Evolutionary conservation across 345 rosid genomes (phyloP), one percentile per base, ranked within the genome.

Genomic region (Excoecaria cochinchinensis): DNA sequence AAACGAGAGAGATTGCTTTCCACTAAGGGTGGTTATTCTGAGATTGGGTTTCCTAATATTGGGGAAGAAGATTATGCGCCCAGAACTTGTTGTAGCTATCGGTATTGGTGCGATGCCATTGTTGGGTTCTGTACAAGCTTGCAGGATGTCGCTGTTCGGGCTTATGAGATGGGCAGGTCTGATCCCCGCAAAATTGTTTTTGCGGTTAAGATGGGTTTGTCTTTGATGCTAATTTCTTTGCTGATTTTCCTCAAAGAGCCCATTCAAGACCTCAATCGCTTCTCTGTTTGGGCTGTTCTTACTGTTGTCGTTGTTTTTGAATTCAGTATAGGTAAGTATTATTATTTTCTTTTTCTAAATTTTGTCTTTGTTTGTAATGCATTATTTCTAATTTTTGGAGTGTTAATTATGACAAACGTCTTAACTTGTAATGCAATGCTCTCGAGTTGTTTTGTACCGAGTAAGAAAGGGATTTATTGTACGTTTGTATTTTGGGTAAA

Each of bases 301-400:
- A 94, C 99, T 7, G 97, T 92, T 61, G 92, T 92, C 21, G 97
- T 92, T 71, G 92, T 95, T 47, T 95, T 95, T 80, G 99, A 92
- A 78, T 95, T 95, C 86, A 95, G 97, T 3, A 95, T 95, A 51
- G 99, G 97, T 92, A 83, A 25, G 31, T 31, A 2, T 31, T 31
- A 31, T 31, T 31, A 31, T 52, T 11, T 67, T 39, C 63, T 24
- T 21, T 19, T 5, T 64, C 17, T n/a, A 52, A 17, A 2, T 31
- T 56, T 24, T 16, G 46, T 60, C 9, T 8, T 56, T 46, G 16
- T 36, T 47, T 19, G 7, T 3, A 4, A 64, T 70, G 6, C 21
- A 3, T 31, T 7, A n/a, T 59, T 40, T 19, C 4, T 7, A 66
- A 5, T 0, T 66, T 44, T 19, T n/a, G 16, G 16, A 21, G 0